Conservation (phyloP, 108 stramenopile genomes). For the Skeletonema potamos region DNA sequence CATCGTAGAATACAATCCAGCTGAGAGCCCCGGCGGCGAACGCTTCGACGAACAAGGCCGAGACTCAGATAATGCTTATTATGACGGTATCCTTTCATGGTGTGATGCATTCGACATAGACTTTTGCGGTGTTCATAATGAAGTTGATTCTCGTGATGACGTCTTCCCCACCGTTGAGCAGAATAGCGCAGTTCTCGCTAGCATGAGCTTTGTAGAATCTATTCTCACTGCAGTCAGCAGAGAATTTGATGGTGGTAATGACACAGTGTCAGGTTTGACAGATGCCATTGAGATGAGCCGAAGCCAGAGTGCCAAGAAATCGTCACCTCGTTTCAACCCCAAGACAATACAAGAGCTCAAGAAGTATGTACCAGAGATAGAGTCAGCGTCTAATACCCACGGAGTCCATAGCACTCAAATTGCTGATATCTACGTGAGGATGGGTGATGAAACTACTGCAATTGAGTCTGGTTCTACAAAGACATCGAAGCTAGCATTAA, state of each 20-base stretch:
- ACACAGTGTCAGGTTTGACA: neutral
- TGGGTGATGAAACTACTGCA: constrained; percentile 16
- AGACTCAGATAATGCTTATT: neutral
- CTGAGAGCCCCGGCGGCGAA: neutral
- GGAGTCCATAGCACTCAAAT: constrained; percentile 30
- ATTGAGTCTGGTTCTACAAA: neutral
- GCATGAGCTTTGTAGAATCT: neutral
- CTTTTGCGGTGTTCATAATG: neutral
- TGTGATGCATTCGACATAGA: neutral
- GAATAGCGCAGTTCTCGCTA: neutral
- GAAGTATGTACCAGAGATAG: constrained; percentile 15
- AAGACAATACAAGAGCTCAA: neutral
- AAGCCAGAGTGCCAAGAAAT: neutral
- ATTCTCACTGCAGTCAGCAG: neutral
- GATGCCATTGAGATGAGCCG: neutral
- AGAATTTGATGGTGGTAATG: neutral
- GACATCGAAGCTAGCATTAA: constrained; percentile 23
- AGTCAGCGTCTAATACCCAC: constrained; percentile 12
- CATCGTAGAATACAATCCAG: neutral
- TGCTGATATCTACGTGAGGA: constrained; percentile 36
- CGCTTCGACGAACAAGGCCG: neutral
- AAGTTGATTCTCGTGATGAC: neutral
- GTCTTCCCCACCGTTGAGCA: neutral
- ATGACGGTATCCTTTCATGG: neutral
- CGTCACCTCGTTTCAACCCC: neutral